Conservation (phyloP, 306 rosid genomes). For the cucumber (Cucumis sativus) region DNA sequence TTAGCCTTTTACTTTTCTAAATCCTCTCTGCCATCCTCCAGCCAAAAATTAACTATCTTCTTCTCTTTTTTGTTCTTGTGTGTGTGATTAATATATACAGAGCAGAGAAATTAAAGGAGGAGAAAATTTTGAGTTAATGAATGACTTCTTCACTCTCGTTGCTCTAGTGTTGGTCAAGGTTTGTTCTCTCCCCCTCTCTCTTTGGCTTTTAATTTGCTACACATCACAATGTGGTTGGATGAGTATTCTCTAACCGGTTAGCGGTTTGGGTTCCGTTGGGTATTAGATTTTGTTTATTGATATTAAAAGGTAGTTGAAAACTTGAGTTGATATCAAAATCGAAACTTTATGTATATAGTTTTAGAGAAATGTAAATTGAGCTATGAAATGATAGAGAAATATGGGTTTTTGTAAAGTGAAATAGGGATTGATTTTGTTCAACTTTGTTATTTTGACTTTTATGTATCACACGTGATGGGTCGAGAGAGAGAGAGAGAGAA, state of each 20-base stretch:
- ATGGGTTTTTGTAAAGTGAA: neutral
- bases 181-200: neutral
- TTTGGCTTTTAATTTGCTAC: neutral
- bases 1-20: neutral
- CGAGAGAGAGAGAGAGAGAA: neutral
- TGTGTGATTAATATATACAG: no score
- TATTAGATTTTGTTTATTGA: no score
- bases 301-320: no score
- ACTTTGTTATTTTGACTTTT: neutral
- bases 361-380: neutral
- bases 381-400: no score
- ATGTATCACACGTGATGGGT: constrained; percentile 7
- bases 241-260: no score
- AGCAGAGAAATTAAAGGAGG: no score
- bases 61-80: no score
- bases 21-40: neutral
- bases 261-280: neutral
- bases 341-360: neutral
- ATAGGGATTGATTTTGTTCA: neutral
- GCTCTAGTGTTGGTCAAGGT: neutral
- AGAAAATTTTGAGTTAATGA: no score
- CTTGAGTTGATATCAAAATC: neutral
- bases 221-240: no score
- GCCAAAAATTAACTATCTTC: no score
- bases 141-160: neutral